Conservation (phyloP, 2,329 filamentous ascomycete genomes). For the Phaeoacremonium minimum region DNA sequence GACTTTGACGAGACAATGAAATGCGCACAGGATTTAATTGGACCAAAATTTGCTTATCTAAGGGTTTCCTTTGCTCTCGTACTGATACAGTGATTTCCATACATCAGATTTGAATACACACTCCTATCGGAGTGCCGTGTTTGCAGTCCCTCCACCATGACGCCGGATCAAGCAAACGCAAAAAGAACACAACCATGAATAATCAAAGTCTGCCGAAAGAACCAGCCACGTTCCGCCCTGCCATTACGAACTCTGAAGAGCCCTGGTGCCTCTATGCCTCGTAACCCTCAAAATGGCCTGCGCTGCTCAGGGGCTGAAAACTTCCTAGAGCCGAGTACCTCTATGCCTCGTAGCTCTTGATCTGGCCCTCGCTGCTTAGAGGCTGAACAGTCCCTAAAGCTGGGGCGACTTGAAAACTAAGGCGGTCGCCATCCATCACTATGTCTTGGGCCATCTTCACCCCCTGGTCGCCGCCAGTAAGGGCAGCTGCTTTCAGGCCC, state of each 20-base stretch:
- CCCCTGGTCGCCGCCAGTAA: slow-evolving; percentile 45
- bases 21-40: no score
- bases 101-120: no score
- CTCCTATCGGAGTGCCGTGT: no score
- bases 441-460: slow-evolving; percentile 42
- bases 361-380: slow-evolving; percentile 47
- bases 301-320: slow-evolving; percentile 51
- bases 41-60: no score
- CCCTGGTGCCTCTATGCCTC: slow-evolving; percentile 36
- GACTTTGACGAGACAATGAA: no score
- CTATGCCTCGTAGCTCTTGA: slow-evolving; percentile 56
- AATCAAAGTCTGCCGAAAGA: no score
- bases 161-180: no score
- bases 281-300: slow-evolving; percentile 53
- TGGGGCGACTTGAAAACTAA: slow-evolving; percentile 47
- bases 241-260: not conserved
- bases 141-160: no score
- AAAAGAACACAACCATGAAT: no score
- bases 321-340: slow-evolving; percentile 20
- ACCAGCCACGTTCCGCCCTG: no score
- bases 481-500: slow-evolving; percentile 54
- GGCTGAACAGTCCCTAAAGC: slow-evolving; percentile 44
- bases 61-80: no score
- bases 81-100: no score
- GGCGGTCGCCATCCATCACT: slow-evolving; percentile 42